Percentiles rank a stretch among this genome's conserved stretches.
phyloP scores from a whole-genome alignment of 176 grass and related monocot genomes.

The Alopecurus myosuroides region DNA sequence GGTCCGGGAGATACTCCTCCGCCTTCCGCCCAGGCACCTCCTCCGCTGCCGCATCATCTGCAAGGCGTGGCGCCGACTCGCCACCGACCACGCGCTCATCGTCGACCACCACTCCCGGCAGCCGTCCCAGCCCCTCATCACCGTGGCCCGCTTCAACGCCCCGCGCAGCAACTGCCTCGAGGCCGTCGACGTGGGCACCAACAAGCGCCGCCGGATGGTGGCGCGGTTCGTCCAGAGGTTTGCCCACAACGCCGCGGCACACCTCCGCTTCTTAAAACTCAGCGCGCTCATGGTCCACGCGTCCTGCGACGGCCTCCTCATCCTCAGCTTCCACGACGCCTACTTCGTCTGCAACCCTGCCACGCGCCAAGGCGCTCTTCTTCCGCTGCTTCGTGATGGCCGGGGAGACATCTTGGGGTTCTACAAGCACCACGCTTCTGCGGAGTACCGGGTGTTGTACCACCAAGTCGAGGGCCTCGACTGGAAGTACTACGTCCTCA shows the following conservation, averaged over 20 bases:
- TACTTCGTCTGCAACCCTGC: conserved; percentile 19
- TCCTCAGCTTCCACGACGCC: not conserved
- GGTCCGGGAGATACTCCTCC: not conserved
- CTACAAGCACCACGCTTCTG: not conserved
- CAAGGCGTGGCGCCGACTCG: not conserved
- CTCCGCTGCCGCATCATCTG: not conserved
- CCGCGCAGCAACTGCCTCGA: not conserved
- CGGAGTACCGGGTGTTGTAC: conserved; percentile 25
- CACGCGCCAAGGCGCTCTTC: not conserved
- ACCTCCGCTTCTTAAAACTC: too few species aligned
- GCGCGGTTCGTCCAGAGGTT: not conserved
- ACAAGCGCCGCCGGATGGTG: not conserved
- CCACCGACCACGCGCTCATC: not conserved
- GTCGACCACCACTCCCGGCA: not conserved
- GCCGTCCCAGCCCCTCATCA: not conserved
- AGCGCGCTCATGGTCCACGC: not conserved
- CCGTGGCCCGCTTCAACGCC: not conserved
- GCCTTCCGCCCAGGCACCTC: not conserved
- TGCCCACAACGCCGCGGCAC: not conserved
- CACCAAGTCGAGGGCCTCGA: not conserved
- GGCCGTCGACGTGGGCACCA: not conserved
- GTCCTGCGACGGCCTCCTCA: conserved; percentile 27
- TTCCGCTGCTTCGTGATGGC: not conserved
- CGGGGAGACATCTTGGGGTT: not conserved
- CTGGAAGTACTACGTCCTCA: not conserved